Base-by-base conservation (phyloP, 305 asterid species). In the Fraxinus sp. region DNA sequence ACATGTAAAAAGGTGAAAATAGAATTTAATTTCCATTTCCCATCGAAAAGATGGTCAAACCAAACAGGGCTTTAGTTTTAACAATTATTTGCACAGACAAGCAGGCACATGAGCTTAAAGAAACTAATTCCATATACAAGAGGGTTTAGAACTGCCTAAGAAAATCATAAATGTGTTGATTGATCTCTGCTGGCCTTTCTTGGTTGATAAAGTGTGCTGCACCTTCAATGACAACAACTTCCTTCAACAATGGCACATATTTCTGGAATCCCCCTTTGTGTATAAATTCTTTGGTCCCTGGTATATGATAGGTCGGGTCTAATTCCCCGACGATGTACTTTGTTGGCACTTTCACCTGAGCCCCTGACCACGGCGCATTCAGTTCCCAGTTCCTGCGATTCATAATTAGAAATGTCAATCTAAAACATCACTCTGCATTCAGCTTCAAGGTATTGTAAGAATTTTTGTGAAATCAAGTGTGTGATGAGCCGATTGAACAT, bases 131-230 rank as follows among this genome's bases (percentile, higher is more conserved):
- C 8, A 7, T 4, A 6, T n/a, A 55, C 66, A 6, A 55, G 26
- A n/a, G 66, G n/a, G n/a, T 75, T 81, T 35, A 33, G 57, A 87
- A 89, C 85, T 89, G 78, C 75, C 87, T 72, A 13, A 89, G 81
- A 81, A 87, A 90, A 59, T 80, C 82, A 73, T 79, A 64, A 39
- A 90, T 87, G 78, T 85, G 93, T 22, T 83, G 78, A 66, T 71
- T 90, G 85, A 89, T 81, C 80, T 90, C 91, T 33, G 86, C 89
- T 6, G 93, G 86, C 78, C 81, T 87, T 79, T 90, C 93, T 84
- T 89, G 91, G 76, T 89, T 86, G 81, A 90, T 66, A 46, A 86
- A 89, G 80, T 90, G 93, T 37, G 89, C 92, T 0, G 86, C 93
- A 4, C 93, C 93, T 84, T 89, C 86, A 20, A 90, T 49, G 73